Evolutionary conservation across 1,139 yeast genomes (phyloP).

Genomic region (Taphrina flavorubra): DNA sequence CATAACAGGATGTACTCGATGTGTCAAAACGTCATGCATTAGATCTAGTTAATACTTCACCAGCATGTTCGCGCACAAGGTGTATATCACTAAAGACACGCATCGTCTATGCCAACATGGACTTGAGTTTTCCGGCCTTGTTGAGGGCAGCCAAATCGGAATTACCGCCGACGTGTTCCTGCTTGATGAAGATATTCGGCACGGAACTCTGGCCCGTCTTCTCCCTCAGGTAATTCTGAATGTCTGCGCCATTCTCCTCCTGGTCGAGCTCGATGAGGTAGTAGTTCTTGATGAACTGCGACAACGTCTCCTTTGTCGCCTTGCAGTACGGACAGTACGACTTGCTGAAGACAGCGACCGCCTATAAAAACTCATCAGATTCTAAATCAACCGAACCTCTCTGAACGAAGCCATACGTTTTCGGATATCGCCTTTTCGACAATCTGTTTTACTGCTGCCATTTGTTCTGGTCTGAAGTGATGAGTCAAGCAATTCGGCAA

Average conservation of each 20-base stretch:
- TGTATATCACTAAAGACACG: background rate
- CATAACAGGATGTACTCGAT: too few species aligned
- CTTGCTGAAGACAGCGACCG: conserved; percentile 82
- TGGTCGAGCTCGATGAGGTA: conserved; percentile 70
- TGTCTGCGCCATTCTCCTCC: conserved; percentile 59
- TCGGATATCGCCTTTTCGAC: conserved; percentile 56
- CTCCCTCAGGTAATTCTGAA: conserved; percentile 78
- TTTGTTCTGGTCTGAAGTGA: conserved; percentile 37
- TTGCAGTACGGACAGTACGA: conserved; percentile 69
- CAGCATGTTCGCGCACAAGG: too few species aligned
- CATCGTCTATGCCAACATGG: conserved; percentile 48
- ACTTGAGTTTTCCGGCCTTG: conserved; percentile 54
- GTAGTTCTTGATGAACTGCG: conserved; percentile 61
- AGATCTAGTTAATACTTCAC: too few species aligned
- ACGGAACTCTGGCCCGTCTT: conserved; percentile 91
- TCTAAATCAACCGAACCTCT: background rate
- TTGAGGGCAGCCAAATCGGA: conserved; percentile 72
- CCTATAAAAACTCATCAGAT: conserved; percentile 10
- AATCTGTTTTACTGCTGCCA: conserved; percentile 40
- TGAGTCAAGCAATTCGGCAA: background rate
- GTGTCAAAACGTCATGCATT: too few species aligned
- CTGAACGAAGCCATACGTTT: conserved; percentile 55
- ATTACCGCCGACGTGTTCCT: conserved; percentile 94
- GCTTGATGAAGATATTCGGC: conserved; percentile 88
- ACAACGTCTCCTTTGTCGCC: conserved; percentile 65